Base-by-base conservation (phyloP, 805 yeast species). In the Starmera caribaea region DNA sequence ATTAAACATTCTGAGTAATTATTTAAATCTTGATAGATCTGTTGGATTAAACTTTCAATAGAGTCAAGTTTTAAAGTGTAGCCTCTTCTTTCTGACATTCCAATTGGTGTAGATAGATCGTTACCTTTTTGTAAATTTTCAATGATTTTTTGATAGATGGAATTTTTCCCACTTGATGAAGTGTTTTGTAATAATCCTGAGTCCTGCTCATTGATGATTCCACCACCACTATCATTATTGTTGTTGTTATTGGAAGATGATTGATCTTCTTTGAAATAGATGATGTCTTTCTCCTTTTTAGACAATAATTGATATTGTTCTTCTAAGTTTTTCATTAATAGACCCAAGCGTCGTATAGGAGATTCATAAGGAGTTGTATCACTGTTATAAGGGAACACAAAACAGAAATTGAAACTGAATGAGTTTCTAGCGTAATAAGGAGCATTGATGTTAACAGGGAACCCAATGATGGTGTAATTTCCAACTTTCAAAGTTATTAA, bases 1-100 rank as follows among this genome's bases (percentile, higher is more conserved):
- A 92, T 90, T 57, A 88, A 74, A 61, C 99, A 92, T 58, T 92
- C 99, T 0, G 96, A 86, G 61, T 89, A 94, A 55, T 85, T 87
- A 61, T 92, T 94, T 48, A 92, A 67, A 58, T 92, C 99, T 59
- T 89, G 96, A 54, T 71, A 89, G n/a, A 92, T 73, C 57, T 92
- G 96, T 57, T 86, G 87, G 16, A 92, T 74, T 39, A 90, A 65
- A 48, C 85, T 81, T 48, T 80, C 82, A 34, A 94, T 76, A 0
- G 80, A 71, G 6, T 69, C 61, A 9, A 67, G 47, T 27, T 45
- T 52, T 16, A 54, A 40, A 34, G 45, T 43, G 31, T 45, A 48
- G 9, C 43, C 44, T 12, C 44, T 45, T 29, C 48, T 50, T 17
- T 41, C 45, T 6, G 45, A 40, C 7, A 50, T 42, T 8, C 58